Conservation (phyloP, 2,329 filamentous ascomycete genomes). For the Monilinia fructigena region DNA sequence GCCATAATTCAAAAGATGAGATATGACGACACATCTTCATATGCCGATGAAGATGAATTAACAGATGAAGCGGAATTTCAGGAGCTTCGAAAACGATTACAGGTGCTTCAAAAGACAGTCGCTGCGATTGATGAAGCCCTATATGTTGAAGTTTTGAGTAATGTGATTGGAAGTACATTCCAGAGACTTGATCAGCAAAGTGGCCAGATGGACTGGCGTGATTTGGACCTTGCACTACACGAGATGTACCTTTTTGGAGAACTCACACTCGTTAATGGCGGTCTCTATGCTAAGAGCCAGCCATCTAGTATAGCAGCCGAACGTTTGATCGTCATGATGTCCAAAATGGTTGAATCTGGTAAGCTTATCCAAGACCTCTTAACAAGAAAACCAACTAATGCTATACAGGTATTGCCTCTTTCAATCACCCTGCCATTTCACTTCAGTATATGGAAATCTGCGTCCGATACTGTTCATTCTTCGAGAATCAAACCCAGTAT, state of each 20-base stretch:
- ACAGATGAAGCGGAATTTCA: slow-evolving; percentile 98
- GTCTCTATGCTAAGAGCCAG: slow-evolving; percentile 80
- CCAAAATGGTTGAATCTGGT: slow-evolving; percentile 91
- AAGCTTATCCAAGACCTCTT: slow-evolving; percentile 41
- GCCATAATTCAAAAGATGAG: slow-evolving; percentile 95
- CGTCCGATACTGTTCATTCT: slow-evolving; percentile 89
- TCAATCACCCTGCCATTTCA: slow-evolving; percentile 86
- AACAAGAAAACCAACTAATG: slow-evolving; percentile 34
- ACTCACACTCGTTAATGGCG: slow-evolving; percentile 82
- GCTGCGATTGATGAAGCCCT: slow-evolving; percentile 84
- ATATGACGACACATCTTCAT: slow-evolving; percentile 90
- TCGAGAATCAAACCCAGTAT: slow-evolving; percentile 77
- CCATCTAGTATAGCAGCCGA: slow-evolving; percentile 77
- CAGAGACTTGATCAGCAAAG: slow-evolving; percentile 73
- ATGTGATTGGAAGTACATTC: slow-evolving; percentile 85
- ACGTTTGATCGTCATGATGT: slow-evolving; percentile 87
- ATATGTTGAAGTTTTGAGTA: slow-evolving; percentile 85
- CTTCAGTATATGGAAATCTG: slow-evolving; percentile 99
- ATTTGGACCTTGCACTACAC: slow-evolving; percentile 87
- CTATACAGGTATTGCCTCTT: slow-evolving; percentile 72
- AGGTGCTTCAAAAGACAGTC: slow-evolving; percentile 88
- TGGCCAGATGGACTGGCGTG: slow-evolving; percentile 83
- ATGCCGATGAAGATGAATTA: slow-evolving; percentile 92
- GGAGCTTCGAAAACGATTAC: slow-evolving; percentile 84
- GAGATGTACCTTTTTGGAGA: slow-evolving; percentile 97